Evolutionary conservation across 2,329 filamentous ascomycete species (phyloP).

Genomic region (Diplocarpon rosae): DNA sequence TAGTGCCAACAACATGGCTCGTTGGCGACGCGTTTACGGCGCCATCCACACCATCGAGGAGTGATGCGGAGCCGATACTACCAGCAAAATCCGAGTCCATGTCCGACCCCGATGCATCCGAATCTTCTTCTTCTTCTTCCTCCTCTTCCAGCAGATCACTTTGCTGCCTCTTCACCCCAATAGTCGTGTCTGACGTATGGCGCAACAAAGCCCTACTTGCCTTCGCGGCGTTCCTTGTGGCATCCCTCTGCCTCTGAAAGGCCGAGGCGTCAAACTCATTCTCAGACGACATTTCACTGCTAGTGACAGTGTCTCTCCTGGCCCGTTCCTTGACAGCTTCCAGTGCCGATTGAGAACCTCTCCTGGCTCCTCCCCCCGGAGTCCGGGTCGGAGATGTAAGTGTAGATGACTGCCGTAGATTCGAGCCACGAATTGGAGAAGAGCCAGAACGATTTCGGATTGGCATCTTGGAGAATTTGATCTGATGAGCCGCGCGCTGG

Average conservation of each 20-base stretch:
- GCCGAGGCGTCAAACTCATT: conserved; percentile 62
- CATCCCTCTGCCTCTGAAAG: conserved; percentile 53
- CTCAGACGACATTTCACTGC: conserved; percentile 74
- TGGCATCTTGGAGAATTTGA: conserved; percentile 95
- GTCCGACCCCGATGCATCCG: conserved; percentile 49
- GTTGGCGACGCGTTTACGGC: conserved; percentile 42
- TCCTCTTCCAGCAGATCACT: conserved; percentile 43
- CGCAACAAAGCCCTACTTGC: conserved; percentile 41
- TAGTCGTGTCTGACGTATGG: conserved; percentile 39
- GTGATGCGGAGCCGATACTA: conserved; percentile 60
- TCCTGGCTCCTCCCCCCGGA: conserved; percentile 34
- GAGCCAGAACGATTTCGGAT: conserved; percentile 77
- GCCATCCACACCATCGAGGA: conserved; percentile 54
- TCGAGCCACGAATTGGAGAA: conserved; percentile 66
- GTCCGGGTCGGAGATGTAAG: conserved; percentile 62
- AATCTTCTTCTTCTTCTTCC: conserved; percentile 43
- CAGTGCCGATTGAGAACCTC: conserved; percentile 61
- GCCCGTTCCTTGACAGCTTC: conserved; percentile 60
- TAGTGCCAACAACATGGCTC: conserved; percentile 50
- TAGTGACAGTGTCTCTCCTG: conserved; percentile 66
- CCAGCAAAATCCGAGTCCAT: conserved; percentile 54
- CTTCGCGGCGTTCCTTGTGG: conserved; percentile 45
- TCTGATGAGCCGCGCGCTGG: conserved; percentile 68
- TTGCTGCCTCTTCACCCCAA: conserved; percentile 23
- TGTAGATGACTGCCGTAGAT: conserved; percentile 45